These are phyloP conservation scores for Colletotrichum sp. DNA, from an alignment of 2,329 filamentous ascomycete genomes.

Conservation along the genomic window DNA sequence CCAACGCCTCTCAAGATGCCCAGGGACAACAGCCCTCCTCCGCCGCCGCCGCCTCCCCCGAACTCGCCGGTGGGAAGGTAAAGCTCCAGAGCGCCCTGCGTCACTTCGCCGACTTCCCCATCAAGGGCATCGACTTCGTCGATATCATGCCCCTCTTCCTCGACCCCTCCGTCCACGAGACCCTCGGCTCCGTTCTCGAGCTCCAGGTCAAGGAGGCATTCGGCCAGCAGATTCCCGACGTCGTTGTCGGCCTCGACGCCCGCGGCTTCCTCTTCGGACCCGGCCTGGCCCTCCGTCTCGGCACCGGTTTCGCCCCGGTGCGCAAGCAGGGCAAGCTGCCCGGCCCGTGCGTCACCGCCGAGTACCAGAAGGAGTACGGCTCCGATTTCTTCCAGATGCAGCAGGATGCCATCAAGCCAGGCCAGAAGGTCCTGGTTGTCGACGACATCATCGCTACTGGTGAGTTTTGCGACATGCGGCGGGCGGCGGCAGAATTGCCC, in stretches of 20 bases:
- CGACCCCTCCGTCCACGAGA: slow-evolving; percentile 73
- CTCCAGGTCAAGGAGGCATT: slow-evolving; percentile 76
- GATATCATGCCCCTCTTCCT: slow-evolving; percentile 98
- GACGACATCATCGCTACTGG: slow-evolving; percentile 99
- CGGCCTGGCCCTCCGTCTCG: slow-evolving; percentile 80
- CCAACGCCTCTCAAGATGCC: slow-evolving; percentile 56
- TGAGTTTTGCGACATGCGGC: slow-evolving; percentile 49
- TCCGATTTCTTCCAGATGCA: slow-evolving; percentile 97
- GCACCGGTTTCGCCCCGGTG: slow-evolving; percentile 88
- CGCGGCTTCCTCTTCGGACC: slow-evolving; percentile 96
- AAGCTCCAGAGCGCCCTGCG: slow-evolving; percentile 76
- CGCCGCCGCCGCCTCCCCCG: slow-evolving; percentile 65
- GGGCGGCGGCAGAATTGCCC: background rate
- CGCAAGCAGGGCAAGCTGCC: slow-evolving; percentile 96
- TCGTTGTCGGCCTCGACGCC: slow-evolving; percentile 92
- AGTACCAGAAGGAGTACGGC: slow-evolving; percentile 95
- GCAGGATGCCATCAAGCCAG: slow-evolving; percentile 79
- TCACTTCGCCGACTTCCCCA: slow-evolving; percentile 91
- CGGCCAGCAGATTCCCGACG: slow-evolving; percentile 72
- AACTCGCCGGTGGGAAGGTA: slow-evolving; percentile 73
- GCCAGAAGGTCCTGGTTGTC: slow-evolving; percentile 90
- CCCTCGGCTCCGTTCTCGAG: slow-evolving; percentile 84
- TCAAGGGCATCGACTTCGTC: slow-evolving; percentile 92
- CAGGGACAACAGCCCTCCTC: slow-evolving; percentile 68
- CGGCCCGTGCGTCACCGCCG: slow-evolving; percentile 82